A percentile compares a stretch with the other conserved stretches of the same genome.
Evolutionary conservation across 805 yeast genomes (phyloP).

Genomic region (Candida glaebosa): DNA sequence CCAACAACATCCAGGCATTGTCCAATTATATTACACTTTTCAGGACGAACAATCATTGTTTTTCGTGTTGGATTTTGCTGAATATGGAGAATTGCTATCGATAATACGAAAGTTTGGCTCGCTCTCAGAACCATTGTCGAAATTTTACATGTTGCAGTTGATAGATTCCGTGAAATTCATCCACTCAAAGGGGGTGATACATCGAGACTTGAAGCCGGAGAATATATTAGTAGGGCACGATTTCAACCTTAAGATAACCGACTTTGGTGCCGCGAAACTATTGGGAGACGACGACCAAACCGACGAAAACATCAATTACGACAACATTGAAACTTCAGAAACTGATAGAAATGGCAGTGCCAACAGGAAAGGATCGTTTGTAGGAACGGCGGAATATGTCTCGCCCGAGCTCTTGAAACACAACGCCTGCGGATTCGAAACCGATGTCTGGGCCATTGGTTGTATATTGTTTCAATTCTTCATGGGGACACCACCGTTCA

Average conservation of each 20-base stretch:
- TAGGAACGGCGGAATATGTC: constrained; percentile 78
- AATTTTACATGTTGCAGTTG: constrained; percentile 80
- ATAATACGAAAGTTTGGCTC: constrained; percentile 76
- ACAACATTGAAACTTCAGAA: constrained; percentile 25
- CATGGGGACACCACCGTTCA: constrained; percentile 84
- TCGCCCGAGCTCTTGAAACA: constrained; percentile 82
- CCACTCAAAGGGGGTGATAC: constrained; percentile 86
- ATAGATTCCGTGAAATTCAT: constrained; percentile 89
- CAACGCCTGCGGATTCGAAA: constrained; percentile 77
- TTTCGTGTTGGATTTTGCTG: constrained; percentile 91
- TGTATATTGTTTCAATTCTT: constrained; percentile 82
- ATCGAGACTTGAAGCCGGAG: constrained; percentile 93
- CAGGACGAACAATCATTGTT: constrained; percentile 87
- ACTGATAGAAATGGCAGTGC: constrained; percentile 31
- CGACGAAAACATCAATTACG: constrained; percentile 22
- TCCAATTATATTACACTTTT: constrained; percentile 87
- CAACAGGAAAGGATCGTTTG: constrained; percentile 64
- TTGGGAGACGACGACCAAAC: constrained; percentile 29
- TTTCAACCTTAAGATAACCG: constrained; percentile 88
- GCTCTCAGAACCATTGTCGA: constrained; percentile 67
- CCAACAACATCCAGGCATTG: constrained; percentile 87
- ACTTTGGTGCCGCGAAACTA: constrained; percentile 95
- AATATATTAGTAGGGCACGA: constrained; percentile 81
- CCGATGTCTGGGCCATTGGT: constrained; percentile 94
- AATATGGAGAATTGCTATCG: constrained; percentile 88